phyloP scores from a whole-genome alignment of 176 grass and related monocot species.

The Lolium multiflorum region DNA sequence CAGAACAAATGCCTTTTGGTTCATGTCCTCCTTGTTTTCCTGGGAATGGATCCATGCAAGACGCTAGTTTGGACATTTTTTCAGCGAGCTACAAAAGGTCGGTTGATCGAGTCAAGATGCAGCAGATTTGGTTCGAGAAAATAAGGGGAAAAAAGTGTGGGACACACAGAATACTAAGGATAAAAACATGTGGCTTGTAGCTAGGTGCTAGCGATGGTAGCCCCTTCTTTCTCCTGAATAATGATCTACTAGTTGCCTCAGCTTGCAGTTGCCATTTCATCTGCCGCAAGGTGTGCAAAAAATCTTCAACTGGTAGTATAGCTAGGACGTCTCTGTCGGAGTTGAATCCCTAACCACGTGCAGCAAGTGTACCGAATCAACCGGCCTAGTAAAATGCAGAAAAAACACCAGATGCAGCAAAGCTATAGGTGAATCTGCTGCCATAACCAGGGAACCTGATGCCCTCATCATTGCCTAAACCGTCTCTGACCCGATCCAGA shows the following conservation, averaged over 20 bases:
- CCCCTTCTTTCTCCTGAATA: too few species aligned
- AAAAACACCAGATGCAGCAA: background rate
- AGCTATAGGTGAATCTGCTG: background rate
- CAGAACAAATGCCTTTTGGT: too few species aligned
- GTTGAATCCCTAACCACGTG: constrained; percentile 1
- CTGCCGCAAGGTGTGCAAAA: too few species aligned
- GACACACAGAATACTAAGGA: too few species aligned
- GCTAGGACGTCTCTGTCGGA: background rate
- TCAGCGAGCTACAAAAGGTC: constrained; percentile 14
- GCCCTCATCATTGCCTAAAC: constrained; percentile 24
- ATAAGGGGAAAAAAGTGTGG: background rate
- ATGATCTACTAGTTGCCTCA: too few species aligned
- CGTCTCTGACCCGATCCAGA: background rate
- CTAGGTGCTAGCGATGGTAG: too few species aligned
- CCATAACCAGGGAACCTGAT: background rate
- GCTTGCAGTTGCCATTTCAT: too few species aligned
- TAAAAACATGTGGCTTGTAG: too few species aligned
- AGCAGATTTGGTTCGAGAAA: background rate
- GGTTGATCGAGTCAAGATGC: background rate
- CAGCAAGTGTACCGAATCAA: background rate
- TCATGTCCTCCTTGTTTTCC: too few species aligned
- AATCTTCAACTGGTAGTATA: too few species aligned
- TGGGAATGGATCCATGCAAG: too few species aligned
- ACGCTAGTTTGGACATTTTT: background rate
- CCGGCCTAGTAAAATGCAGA: too few species aligned